A percentile compares a stretch with the other conserved stretches of the same genome.
Evolutionary conservation across 495 filamentous ascomycete genomes (phyloP).

Genomic region (Trichoderma gamsii): DNA sequence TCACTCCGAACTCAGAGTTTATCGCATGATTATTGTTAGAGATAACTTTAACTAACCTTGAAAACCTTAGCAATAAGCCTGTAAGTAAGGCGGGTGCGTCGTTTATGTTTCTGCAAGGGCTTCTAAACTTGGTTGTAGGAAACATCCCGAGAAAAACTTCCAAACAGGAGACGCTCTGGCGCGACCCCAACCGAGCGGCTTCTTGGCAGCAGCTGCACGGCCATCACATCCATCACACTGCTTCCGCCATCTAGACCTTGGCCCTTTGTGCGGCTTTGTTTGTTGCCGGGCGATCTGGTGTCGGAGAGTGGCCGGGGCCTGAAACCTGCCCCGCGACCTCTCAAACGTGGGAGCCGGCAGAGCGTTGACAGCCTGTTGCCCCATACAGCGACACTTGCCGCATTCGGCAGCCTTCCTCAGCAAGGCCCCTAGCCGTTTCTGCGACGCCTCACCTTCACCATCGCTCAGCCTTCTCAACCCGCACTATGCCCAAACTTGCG

Average conservation of each 20-base stretch:
- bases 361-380: background rate
- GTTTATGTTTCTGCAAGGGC: background rate
- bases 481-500: background rate
- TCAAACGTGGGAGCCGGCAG: background rate
- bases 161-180: conserved; percentile 1
- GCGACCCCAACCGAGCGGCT: background rate
- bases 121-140: background rate
- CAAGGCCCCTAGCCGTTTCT: background rate
- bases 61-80: background rate
- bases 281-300: conserved; percentile 5
- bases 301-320: background rate
- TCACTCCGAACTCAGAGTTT: background rate
- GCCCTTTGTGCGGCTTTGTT: background rate
- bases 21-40: background rate
- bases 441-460: conserved; percentile 4
- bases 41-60: background rate
- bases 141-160: background rate
- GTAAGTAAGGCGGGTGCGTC: background rate
- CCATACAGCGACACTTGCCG: background rate
- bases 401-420: background rate
- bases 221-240: background rate
- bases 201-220: background rate
- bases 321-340: conserved; percentile 3
- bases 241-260: background rate
- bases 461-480: background rate